phyloP scores from a whole-genome alignment of 805 yeast genomes.

The Teunomyces cretensis region DNA sequence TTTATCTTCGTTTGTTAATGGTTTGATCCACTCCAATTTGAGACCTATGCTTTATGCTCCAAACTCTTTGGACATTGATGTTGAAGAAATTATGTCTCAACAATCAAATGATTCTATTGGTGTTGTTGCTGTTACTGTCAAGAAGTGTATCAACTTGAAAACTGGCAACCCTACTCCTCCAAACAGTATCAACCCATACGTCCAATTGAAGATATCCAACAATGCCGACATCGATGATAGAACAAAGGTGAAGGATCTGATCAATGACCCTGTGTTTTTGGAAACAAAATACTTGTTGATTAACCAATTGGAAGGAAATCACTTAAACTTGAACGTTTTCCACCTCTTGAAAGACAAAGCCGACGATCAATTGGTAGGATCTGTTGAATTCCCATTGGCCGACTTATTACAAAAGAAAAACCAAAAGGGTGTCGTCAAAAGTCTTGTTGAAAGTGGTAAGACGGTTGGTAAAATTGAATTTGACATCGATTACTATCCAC shows the following conservation, averaged over 20 bases:
- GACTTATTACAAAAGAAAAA: slow-evolving; percentile 57
- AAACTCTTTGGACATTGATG: slow-evolving; percentile 71
- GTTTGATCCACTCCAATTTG: slow-evolving; percentile 64
- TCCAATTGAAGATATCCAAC: slow-evolving; percentile 37
- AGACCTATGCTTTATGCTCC: slow-evolving; percentile 84
- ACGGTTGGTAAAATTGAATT: slow-evolving; percentile 59
- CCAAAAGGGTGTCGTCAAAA: slow-evolving; percentile 43
- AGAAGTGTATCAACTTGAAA: slow-evolving; percentile 51
- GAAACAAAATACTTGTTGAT: slow-evolving; percentile 64
- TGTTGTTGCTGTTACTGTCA: slow-evolving; percentile 61
- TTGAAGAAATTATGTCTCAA: slow-evolving; percentile 66
- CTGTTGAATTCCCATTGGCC: slow-evolving; percentile 54
- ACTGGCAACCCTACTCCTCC: slow-evolving; percentile 42
- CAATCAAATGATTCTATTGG: slow-evolving; percentile 69
- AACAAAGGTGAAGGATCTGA: slow-evolving; percentile 58
- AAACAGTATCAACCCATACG: slow-evolving; percentile 54
- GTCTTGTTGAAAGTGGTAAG: slow-evolving; percentile 49
- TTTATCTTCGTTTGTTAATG: slow-evolving; percentile 67
- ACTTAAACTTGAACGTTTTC: slow-evolving; percentile 51
- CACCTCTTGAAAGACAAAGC: slow-evolving; percentile 54
- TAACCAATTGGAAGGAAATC: slow-evolving; percentile 53
- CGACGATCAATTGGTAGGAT: slow-evolving; percentile 50
- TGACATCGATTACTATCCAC: slow-evolving; percentile 54
- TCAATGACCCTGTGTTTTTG: slow-evolving; percentile 62
- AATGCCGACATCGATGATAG: slow-evolving; percentile 46